These are phyloP conservation scores for Bipolaris zeicola DNA, from an alignment of 2,329 filamentous ascomycete genomes.

Conservation along the genomic window DNA sequence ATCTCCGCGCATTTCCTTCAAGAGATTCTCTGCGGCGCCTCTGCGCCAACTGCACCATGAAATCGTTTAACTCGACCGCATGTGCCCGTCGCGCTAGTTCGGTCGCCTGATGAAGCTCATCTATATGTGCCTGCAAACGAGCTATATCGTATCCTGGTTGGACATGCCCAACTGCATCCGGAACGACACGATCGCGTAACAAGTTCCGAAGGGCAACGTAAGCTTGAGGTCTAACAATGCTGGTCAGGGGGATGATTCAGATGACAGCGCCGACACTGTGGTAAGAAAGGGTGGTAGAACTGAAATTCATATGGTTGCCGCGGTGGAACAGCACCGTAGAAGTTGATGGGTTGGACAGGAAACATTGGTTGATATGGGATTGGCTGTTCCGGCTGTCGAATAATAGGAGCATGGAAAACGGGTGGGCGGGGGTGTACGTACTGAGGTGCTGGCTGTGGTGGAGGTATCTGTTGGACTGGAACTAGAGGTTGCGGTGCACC, in stretches of 20 bases:
- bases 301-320: slow-evolving; percentile 8
- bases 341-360: slow-evolving; percentile 1
- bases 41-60: not conserved
- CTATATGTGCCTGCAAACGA: not conserved
- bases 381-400: slow-evolving; percentile 3
- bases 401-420: not conserved
- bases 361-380: slow-evolving; percentile 2
- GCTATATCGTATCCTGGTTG: not conserved
- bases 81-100: not conserved
- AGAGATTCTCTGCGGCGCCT: not conserved
- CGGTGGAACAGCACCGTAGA: slow-evolving; percentile 4
- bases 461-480: not conserved
- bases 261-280: slow-evolving; percentile 11
- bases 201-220: not conserved
- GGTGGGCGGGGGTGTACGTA: slow-evolving; percentile 17
- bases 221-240: slow-evolving; percentile 9
- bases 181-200: not conserved
- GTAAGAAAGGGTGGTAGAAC: not conserved
- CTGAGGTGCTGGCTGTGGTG: slow-evolving; percentile 12
- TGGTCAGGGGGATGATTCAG: slow-evolving; percentile 17
- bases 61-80: not conserved
- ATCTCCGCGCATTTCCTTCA: not conserved
- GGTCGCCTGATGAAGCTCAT: not conserved
- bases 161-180: not conserved
- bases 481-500: slow-evolving; percentile 1